Evolutionary conservation across 169 alveolate genomes (phyloP), one percentile per base, ranked within the genome.

Genomic region (Cytauxzoon felis): DNA sequence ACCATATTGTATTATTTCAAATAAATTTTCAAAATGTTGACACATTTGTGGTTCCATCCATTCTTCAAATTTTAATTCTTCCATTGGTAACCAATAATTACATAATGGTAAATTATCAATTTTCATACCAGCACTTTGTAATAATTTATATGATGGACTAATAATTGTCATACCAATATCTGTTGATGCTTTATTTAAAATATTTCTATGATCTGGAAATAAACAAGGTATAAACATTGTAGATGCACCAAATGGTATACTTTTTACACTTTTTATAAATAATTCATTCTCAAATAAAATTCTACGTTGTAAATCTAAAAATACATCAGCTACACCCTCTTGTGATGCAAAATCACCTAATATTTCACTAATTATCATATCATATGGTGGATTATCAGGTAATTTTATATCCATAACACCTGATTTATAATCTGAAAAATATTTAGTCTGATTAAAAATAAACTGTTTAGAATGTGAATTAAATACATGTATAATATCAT

Each of bases 341-440:
- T 89, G 94, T 11, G 92, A 87, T 33, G 92, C 91, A 53, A 87
- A 89, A 72, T 89, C 94, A 4, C 94, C 94, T 27, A 89, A 68
- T 33, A 89, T 89, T 52, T 89, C 94, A 60, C 92, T 89, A 41
- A 89, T 80, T 40, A 89, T 78, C 91, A 89, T 75, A 59, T 87
- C 93, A 57, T 89, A 89, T 51, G 81, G 81, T 21, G 78, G 84
- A 11, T 53, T 16, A 5, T 41, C 24, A 21, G 84, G 84, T 34
- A 73, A 42, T 9, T 24, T 40, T 21, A 73, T 24, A 42, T 73
- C 84, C 3, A 5, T 2, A 21, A 3, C 26, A 27, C 29, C 66
- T 6, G 21, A 23, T 16, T 48, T 49, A 40, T 63, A 68, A 33
- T 68, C 51, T 48, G 56, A 9, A 26, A 59, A 59, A 48, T 59